Evolutionary conservation across 306 rosid genomes (phyloP).

Genomic region (Quillaja saponaria): DNA sequence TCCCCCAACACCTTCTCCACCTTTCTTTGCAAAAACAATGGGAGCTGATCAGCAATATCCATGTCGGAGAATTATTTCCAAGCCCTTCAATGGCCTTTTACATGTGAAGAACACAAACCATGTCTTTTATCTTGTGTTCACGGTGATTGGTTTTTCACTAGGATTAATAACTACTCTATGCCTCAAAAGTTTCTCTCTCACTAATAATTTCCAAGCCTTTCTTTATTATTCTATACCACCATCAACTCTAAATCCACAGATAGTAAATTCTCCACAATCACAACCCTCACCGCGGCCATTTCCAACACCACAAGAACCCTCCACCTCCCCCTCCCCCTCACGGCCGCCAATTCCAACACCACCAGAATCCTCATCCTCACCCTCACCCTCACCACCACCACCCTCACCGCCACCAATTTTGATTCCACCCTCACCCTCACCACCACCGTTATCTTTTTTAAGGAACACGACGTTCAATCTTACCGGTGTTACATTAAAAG

Average conservation of each 20-base stretch:
- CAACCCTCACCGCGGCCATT: not conserved
- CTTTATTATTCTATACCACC: constrained; percentile 4
- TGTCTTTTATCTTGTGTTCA: constrained; percentile 35
- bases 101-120: constrained; percentile 25
- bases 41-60: constrained; percentile 8
- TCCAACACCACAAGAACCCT: not conserved
- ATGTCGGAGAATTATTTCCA: not conserved
- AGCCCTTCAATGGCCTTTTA: constrained; percentile 9
- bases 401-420: not conserved
- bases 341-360: not conserved
- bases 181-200: constrained; percentile 36
- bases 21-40: constrained; percentile 14
- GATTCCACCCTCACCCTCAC: not conserved
- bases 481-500: constrained; percentile 2
- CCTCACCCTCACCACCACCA: not conserved
- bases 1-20: no score
- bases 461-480: not conserved
- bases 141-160: constrained; percentile 42
- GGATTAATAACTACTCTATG: constrained; percentile 41
- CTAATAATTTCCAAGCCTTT: constrained; percentile 12
- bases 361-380: no score
- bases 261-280: not conserved
- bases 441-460: not conserved
- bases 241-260: no score
- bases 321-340: not conserved